Base-by-base conservation (phyloP, 106 monocot genomes). In the Apostasia shenzhenica region DNA sequence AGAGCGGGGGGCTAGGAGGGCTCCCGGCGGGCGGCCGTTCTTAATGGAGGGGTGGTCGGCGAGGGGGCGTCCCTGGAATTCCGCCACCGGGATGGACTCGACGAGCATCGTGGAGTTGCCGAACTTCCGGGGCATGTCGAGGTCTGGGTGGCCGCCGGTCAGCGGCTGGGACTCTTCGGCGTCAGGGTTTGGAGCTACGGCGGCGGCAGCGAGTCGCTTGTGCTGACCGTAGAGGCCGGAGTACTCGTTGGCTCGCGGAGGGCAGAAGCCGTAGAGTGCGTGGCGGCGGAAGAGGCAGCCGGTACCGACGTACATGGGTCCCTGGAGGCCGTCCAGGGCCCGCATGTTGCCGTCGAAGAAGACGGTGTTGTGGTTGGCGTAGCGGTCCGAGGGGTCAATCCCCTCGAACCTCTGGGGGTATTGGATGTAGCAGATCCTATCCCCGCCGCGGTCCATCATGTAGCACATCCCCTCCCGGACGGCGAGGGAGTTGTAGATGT, bases 261-360 rank as follows among this genome's bases (percentile, higher is more conserved):
- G 95, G 51, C 80, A 71, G 54, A 95, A 95, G 1, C 91, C 91
- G 70, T 95, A 95, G 37, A 95, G 72, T 0, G 91, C 95, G 70
- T 81, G 82, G 1, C 95, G 74, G 11, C 95, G 83, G 67, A 95
- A 95, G n/a, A 95, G 71, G 69, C 95, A 95, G 2, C 95, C 95
- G 3, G 95, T 95, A 3, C 91, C 91, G 13, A 95, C 91, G 69
- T 95, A 95, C 83, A 95, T 85, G 2, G 95, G 95, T 1, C 95
- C 95, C 55, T 93, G 91, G 5, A 95, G 72, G 1, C 95, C 95
- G 47, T 95, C 95, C 11, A 92, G 84, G 12, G 95, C 95, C 4
- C 91, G 83, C 95, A 95, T 95, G 79, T 95, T 95, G 39, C 92
- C 95, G 74, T 95, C 95, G 67, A 95, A 95, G 81, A 95, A 95